Base-by-base conservation (phyloP, 2,329 filamentous ascomycete genomes). In the Xylogone sp. region DNA sequence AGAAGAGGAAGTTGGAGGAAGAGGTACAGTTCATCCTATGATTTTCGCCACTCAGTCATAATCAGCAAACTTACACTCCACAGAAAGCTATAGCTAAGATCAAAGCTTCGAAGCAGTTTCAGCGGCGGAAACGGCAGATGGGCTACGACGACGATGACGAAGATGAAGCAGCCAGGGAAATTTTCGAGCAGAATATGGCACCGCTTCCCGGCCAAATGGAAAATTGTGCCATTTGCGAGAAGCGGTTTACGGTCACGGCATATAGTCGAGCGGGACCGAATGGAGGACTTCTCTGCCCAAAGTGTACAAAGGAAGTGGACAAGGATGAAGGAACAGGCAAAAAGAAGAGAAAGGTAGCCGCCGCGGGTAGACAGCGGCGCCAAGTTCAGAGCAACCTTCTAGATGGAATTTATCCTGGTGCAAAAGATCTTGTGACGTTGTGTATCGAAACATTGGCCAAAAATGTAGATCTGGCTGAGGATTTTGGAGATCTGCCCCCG, bases 201-300 rank as follows among this genome's bases (percentile, higher is more conserved):
- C 53, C 70, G 60, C 47, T 66, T n/a, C 63, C 61, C 7, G 91
- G 90, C 2, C 93, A 97, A 68, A 82, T 93, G 64, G 90, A 88
- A 56, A 92, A 96, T 59, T 97, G 93, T 65, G 90, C 88, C 56
- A 72, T 85, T 2, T 97, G 93, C 68, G 78, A 80, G 43, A 96
- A 94, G 67, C 84, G 91, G 34, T 97, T 97, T 65, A 96, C 90
- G 0, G 92, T 97, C 43, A 97, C 93, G 0, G 81, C 90, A 0
- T 97, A 97, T 71, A 91, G 87, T 56, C 87, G 90, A 58, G 81
- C 85, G 22, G 90, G 88, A 0, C 87, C 89, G 0, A 77, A 87
- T n/a, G 92, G 92, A 3, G 90, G 90, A 16, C 75, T 97, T n/a
- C 75, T 97, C 1, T 97, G 93, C 65, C 77, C 78, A 3, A 83